A percentile compares a stretch with the other conserved stretches of the same genome.
Conservation (phyloP, 2,329 filamentous ascomycete genomes). For the Exophiala aquamarina region DNA sequence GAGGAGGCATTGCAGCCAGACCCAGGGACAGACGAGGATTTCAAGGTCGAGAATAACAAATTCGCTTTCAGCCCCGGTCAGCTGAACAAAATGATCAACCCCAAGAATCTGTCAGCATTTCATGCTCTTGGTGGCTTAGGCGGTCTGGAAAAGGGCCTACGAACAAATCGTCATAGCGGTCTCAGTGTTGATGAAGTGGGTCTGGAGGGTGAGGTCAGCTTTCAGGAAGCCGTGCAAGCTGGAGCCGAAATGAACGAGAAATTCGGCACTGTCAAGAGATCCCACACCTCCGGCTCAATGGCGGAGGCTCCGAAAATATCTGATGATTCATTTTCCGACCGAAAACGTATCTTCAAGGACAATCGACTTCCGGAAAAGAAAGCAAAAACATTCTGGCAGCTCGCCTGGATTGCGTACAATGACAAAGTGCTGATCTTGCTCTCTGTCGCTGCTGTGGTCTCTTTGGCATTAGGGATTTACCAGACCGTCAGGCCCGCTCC, state of each 20-base stretch:
- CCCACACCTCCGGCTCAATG: constrained; percentile 21
- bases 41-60: constrained; percentile 64
- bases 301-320: constrained; percentile 21
- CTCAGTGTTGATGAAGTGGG: constrained; percentile 68
- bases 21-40: constrained; percentile 69
- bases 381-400: constrained; percentile 63
- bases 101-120: constrained; percentile 74
- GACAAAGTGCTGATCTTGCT: constrained; percentile 73
- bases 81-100: constrained; percentile 74
- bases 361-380: constrained; percentile 67
- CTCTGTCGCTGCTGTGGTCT: constrained; percentile 67
- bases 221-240: constrained; percentile 59
- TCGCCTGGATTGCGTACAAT: constrained; percentile 76
- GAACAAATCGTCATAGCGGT: constrained; percentile 64
- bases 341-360: constrained; percentile 68
- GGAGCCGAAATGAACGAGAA: constrained; percentile 19
- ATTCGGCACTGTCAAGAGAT: constrained; percentile 24
- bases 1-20: constrained; percentile 67
- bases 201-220: constrained; percentile 64
- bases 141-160: constrained; percentile 72
- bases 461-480: constrained; percentile 70
- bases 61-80: constrained; percentile 75
- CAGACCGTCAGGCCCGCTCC: constrained; percentile 32
- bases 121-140: constrained; percentile 71
- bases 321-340: constrained; percentile 53